A percentile compares a stretch with the other conserved stretches of the same genome.
Conservation (phyloP, 352 stramenopile genomes). For the Phytophthora tentaculata region DNA sequence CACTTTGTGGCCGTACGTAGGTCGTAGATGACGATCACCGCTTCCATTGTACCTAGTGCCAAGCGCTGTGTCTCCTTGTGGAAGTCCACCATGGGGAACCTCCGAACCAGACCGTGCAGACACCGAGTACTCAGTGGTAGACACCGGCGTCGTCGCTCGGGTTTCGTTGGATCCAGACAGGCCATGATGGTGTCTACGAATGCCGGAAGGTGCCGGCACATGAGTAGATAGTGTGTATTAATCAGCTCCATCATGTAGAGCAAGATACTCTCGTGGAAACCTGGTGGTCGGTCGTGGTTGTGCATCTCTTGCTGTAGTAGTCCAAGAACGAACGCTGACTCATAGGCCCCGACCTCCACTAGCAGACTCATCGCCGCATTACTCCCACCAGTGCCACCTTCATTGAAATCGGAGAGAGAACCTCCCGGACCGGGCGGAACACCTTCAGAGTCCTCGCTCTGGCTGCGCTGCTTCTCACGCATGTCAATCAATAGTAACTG, state of each 20-base stretch:
- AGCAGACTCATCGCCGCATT: slow-evolving; percentile 78
- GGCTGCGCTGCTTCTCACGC: slow-evolving; percentile 67
- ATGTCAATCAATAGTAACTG: slow-evolving; percentile 80
- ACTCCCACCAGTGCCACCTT: slow-evolving; percentile 57
- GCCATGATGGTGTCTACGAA: slow-evolving; percentile 89
- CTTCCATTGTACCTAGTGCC: slow-evolving; percentile 86
- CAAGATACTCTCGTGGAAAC: slow-evolving; percentile 78
- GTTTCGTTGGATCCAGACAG: slow-evolving; percentile 86
- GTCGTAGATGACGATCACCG: slow-evolving; percentile 90
- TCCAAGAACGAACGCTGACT: slow-evolving; percentile 78
- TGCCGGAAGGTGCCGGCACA: slow-evolving; percentile 83
- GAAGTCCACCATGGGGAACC: slow-evolving; percentile 90
- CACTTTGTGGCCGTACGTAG: slow-evolving; percentile 89
- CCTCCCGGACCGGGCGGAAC: slow-evolving; percentile 37
- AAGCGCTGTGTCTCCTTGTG: slow-evolving; percentile 89
- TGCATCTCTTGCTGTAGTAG: slow-evolving; percentile 88
- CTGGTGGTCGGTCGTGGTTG: slow-evolving; percentile 66
- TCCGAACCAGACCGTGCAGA: slow-evolving; percentile 80
- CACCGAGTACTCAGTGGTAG: slow-evolving; percentile 80
- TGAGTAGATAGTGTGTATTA: slow-evolving; percentile 83
- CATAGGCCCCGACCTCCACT: slow-evolving; percentile 79
- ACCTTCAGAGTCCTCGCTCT: slow-evolving; percentile 26
- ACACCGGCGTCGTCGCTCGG: slow-evolving; percentile 77
- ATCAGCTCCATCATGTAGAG: slow-evolving; percentile 84
- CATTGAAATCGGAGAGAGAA: slow-evolving; percentile 35